Percentiles rank a stretch among this genome's conserved stretches.
These are phyloP conservation scores for Mortierella sp. DNA, from an alignment of 371 early-diverging fungal genomes.

Conservation along the genomic window DNA sequence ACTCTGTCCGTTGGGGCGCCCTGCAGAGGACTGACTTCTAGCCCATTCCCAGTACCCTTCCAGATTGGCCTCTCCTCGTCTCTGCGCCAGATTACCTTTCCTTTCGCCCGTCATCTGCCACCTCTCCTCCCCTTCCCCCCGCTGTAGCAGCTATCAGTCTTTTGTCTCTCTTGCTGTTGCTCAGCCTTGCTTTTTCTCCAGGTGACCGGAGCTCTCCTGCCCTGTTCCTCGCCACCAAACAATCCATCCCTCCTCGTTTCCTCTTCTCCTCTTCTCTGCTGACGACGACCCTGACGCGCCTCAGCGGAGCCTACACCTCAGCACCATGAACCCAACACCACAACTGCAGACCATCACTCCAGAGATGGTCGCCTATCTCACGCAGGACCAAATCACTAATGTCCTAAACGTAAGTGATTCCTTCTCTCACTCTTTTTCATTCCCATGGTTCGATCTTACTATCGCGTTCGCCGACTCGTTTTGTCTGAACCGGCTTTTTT, in stretches of 20 bases:
- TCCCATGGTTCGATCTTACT: background rate
- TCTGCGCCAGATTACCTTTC: background rate
- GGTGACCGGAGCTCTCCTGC: background rate
- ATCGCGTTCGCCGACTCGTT: background rate
- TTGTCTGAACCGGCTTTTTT: background rate
- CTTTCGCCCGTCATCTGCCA: background rate
- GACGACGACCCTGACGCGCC: too few relatives aligned
- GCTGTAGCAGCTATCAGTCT: background rate
- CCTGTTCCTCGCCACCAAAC: background rate
- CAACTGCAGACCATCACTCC: conserved; percentile 28
- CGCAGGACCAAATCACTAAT: conserved; percentile 48
- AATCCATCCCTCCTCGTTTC: background rate
- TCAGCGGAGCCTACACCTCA: background rate
- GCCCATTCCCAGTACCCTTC: too few relatives aligned
- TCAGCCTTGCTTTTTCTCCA: background rate
- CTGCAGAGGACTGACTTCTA: too few relatives aligned
- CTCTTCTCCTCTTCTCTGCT: background rate
- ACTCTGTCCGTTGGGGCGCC: too few relatives aligned
- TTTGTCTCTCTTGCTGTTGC: background rate
- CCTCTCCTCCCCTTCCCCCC: background rate
- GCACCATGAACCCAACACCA: conserved; percentile 30
- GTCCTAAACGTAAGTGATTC: conserved; percentile 35
- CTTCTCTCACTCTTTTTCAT: background rate
- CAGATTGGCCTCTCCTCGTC: too few relatives aligned
- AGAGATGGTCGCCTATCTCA: conserved; percentile 48